A percentile compares a stretch with the other conserved stretches of the same genome.
Conservation (phyloP, 2,329 filamentous ascomycete genomes). For the Penicillium sp. region DNA sequence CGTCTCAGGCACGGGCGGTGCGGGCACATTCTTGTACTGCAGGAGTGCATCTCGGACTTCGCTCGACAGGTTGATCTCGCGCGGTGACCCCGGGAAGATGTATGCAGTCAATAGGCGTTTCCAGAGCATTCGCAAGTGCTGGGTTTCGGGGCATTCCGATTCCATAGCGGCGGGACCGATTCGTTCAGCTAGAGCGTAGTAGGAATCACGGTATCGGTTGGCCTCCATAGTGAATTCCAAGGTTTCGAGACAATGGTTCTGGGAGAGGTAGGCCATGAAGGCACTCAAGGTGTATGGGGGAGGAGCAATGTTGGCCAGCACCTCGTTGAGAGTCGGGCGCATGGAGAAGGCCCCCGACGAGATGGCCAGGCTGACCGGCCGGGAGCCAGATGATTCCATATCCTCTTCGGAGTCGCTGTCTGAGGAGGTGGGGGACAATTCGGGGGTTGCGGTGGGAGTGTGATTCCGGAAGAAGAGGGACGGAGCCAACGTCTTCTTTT, state of each 20-base stretch:
- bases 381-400: constrained; percentile 41
- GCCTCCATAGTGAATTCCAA: constrained; percentile 96
- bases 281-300: constrained; percentile 87
- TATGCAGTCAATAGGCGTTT: constrained; percentile 84
- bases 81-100: constrained; percentile 77
- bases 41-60: constrained; percentile 80
- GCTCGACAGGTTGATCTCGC: constrained; percentile 87
- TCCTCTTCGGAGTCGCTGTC: constrained; percentile 47
- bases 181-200: constrained; percentile 57
- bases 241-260: constrained; percentile 95
- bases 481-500: constrained; percentile 37
- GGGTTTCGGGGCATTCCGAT: constrained; percentile 56
- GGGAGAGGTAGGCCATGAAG: constrained; percentile 94
- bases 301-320: constrained; percentile 79
- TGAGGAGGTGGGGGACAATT: constrained; percentile 44
- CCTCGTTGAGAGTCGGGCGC: constrained; percentile 77
- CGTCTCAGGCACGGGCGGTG: constrained; percentile 69
- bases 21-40: constrained; percentile 55
- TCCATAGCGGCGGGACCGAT: constrained; percentile 45
- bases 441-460: constrained; percentile 46
- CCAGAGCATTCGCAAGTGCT: constrained; percentile 79
- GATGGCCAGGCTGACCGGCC: constrained; percentile 45
- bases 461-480: constrained; percentile 37
- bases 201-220: constrained; percentile 73
- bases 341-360: constrained; percentile 44